phyloP scores from a whole-genome alignment of 176 grass and related monocot species.

The Calamus simplicifolius region DNA sequence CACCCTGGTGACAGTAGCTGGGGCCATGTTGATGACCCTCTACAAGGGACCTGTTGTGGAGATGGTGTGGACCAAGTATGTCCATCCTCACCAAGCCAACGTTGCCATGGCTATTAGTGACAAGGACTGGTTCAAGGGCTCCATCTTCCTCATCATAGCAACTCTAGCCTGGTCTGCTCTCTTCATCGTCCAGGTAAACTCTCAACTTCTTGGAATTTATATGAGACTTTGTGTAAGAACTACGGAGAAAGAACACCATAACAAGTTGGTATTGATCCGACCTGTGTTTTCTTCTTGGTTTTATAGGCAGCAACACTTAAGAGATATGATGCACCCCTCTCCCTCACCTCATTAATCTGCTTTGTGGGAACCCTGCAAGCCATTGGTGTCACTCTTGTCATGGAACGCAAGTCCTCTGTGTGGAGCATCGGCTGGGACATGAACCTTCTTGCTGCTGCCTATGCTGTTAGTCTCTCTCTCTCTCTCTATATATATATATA shows the following conservation, averaged over 20 bases:
- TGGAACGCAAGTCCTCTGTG: constrained; percentile 55
- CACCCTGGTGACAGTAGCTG: constrained; percentile 80
- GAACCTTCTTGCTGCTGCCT: constrained; percentile 96
- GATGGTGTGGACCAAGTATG: constrained; percentile 63
- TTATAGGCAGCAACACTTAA: constrained; percentile 62
- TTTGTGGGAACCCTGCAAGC: constrained; percentile 94
- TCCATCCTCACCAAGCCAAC: constrained; percentile 29
- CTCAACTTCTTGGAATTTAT: too few species aligned
- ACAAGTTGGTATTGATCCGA: too few species aligned
- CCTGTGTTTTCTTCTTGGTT: background rate
- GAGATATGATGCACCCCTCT: constrained; percentile 77
- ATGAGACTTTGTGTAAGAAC: too few species aligned
- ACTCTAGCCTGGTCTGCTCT: constrained; percentile 95
- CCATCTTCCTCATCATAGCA: constrained; percentile 89
- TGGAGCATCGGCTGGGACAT: constrained; percentile 96
- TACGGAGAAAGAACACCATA: too few species aligned
- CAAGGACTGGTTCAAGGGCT: constrained; percentile 90
- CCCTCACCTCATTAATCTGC: constrained; percentile 81
- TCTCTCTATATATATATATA: too few species aligned
- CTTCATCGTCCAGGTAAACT: constrained; percentile 82
- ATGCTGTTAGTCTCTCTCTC: constrained; percentile 53
- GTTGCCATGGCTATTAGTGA: constrained; percentile 23
- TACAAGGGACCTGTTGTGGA: constrained; percentile 87
- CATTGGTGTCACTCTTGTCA: constrained; percentile 71
- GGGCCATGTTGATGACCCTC: constrained; percentile 97